Evolutionary conservation across 352 stramenopile genomes (phyloP), one percentile per base, ranked within the genome.

Genomic region (Phytophthora pistaciae): DNA sequence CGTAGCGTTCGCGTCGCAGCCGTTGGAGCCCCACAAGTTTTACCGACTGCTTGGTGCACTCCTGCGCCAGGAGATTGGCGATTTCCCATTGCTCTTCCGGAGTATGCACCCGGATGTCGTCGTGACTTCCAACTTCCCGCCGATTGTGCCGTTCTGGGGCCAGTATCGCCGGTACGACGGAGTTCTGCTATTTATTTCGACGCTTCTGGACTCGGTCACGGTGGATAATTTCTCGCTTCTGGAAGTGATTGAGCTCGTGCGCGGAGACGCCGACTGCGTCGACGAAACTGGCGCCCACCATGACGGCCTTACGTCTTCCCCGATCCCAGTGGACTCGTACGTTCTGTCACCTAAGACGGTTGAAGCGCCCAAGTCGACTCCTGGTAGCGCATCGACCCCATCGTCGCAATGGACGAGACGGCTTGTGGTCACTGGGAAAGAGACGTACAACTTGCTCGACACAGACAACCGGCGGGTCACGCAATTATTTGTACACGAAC

Each of bases 151-250:
- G 16, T 95, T 95, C 63, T 95, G 88, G 88, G 88, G 88, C 0
- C 88, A 95, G 61, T 95, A 95, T 57, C 82, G 88, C 31, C 87
- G 88, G 8, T 95, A 94, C 42, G 88, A 95, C 60, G 88, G 88
- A 18, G 68, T 95, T 5, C 56, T 95, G 27, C 64, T 95, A 1
- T 95, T 92, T 61, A 91, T 95, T 54, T 95, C 88, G n/a, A 93
- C 88, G 10, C 50, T 95, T 8, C 56, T 95, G 7, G 88, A 95
- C 65, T 89, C 80, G 1, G 87, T 94, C 8, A 83, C 79, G 8
- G 84, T 95, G 23, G 87, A 94, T 23, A 84, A 81, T 60, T 95
- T 95, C 55, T 83, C 85, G 25, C 75, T 93, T 53, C 56, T 77
- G 18, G 85, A 95, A n/a, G 82, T 94, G 2, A 87, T 93, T 52